Evolutionary conservation across 495 filamentous ascomycete species (phyloP).

Genomic region (Aspergillus mulundensis): DNA sequence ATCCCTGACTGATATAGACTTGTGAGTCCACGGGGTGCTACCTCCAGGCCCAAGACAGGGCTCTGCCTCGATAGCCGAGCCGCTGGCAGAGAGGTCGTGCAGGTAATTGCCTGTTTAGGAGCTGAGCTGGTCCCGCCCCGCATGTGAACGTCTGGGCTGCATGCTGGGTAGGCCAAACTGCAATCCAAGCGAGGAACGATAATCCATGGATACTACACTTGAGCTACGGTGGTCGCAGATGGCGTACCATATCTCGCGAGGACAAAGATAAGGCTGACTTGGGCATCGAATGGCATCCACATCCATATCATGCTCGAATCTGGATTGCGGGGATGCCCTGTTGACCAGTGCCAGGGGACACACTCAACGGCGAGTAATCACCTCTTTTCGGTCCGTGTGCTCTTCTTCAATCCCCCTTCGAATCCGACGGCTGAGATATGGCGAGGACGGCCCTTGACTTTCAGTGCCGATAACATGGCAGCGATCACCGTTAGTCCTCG

Average conservation of each 20-base stretch:
- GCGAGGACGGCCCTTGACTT: not conserved
- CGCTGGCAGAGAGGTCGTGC: not conserved
- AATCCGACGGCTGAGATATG: not conserved
- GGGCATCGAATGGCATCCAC: not conserved
- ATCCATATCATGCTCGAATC: not conserved
- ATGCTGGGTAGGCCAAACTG: not conserved
- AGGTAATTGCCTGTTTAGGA: constrained; percentile 1
- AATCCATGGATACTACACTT: not conserved
- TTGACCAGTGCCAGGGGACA: not conserved
- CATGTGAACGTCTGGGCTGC: not conserved
- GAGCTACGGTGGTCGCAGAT: not conserved
- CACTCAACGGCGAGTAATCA: not conserved
- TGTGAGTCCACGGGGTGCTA: not conserved
- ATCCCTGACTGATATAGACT: not conserved
- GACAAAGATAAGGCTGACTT: not conserved
- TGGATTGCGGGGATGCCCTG: not conserved
- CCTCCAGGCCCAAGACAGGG: not conserved
- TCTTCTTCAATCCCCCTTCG: not conserved
- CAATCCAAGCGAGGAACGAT: not conserved
- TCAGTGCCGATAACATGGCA: not conserved
- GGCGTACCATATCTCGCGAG: not conserved
- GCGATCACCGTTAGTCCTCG: not conserved
- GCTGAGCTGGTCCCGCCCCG: not conserved
- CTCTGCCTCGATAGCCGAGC: not conserved
- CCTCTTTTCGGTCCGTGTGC: not conserved